A percentile compares a stretch with the other conserved stretches of the same genome.
Evolutionary conservation across 2,329 filamentous ascomycete species (phyloP).

Genomic region (Phyllosticta citrichinensis): DNA sequence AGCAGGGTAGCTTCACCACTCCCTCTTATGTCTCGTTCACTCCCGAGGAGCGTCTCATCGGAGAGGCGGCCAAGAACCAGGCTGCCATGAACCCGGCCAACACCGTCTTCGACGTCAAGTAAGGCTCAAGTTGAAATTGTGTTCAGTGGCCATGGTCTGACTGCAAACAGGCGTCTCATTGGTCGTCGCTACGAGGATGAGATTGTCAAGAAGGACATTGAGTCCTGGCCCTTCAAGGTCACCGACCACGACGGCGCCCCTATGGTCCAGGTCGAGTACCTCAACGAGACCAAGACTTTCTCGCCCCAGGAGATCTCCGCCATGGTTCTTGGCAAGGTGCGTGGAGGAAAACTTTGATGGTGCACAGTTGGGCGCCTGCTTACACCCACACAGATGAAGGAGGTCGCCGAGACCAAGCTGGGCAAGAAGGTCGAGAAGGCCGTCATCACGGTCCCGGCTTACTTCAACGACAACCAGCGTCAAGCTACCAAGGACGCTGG

Average conservation of each 20-base stretch:
- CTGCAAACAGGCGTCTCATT: conserved; percentile 70
- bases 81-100: conserved; percentile 98
- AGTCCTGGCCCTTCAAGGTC: conserved; percentile 99
- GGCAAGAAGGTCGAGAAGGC: conserved; percentile 99
- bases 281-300: conserved; percentile 90
- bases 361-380: conserved; percentile 12
- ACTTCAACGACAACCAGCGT: conserved; percentile 99
- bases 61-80: conserved; percentile 99
- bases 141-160: conserved; percentile 19
- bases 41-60: conserved; percentile 95
- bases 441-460: conserved; percentile 96
- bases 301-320: conserved; percentile 97
- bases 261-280: conserved; percentile 89
- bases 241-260: conserved; percentile 81
- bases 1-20: conserved; percentile 98
- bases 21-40: conserved; percentile 99
- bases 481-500: conserved; percentile 99
- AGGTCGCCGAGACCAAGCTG: conserved; percentile 95
- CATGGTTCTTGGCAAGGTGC: conserved; percentile 96
- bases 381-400: conserved; percentile 69
- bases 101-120: conserved; percentile 99
- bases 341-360: conserved; percentile 14
- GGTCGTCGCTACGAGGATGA: conserved; percentile 91
- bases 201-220: conserved; percentile 96
- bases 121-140: conserved; percentile 19